Evolutionary conservation across 805 yeast species (phyloP).

Genomic region (Barnettozyma sucrosica): DNA sequence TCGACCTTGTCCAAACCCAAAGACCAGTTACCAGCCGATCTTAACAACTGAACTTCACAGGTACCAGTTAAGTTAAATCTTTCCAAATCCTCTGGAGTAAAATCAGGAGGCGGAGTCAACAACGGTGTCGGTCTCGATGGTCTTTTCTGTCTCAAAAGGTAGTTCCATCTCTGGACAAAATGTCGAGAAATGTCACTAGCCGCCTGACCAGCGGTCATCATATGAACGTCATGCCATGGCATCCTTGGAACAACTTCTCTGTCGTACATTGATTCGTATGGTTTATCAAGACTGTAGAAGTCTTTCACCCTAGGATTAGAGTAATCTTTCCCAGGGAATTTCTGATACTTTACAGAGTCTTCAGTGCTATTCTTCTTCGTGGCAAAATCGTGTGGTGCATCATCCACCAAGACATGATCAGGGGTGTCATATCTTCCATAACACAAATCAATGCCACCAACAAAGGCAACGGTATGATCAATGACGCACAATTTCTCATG

Average conservation of each 20-base stretch:
- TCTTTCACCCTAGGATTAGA: constrained; percentile 93
- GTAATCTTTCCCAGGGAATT: constrained; percentile 95
- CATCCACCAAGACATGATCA: constrained; percentile 87
- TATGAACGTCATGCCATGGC: constrained; percentile 99
- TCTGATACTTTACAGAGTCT: constrained; percentile 42
- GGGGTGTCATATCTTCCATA: constrained; percentile 96
- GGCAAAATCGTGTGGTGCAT: constrained; percentile 37
- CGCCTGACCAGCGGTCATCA: constrained; percentile 89
- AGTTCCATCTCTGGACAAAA: constrained; percentile 97
- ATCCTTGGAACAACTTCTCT: constrained; percentile 77
- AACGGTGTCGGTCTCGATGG: constrained; percentile 93
- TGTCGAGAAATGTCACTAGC: constrained; percentile 92
- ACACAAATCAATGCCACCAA: constrained; percentile 95
- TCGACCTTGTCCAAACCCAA: constrained; percentile 81
- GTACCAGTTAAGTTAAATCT: constrained; percentile 60
- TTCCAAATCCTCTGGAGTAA: constrained; percentile 63
- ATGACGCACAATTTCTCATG: constrained; percentile 88
- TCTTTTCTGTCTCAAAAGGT: constrained; percentile 82
- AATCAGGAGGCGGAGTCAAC: constrained; percentile 87
- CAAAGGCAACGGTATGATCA: constrained; percentile 82
- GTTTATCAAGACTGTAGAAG: constrained; percentile 72
- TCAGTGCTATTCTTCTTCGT: constrained; percentile 29
- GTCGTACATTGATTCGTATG: constrained; percentile 90
- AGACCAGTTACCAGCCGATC: constrained; percentile 94
- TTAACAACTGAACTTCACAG: constrained; percentile 83